Evolutionary conservation across 768 basidiomycete species (phyloP), one percentile per base, ranked within the genome.

Genomic region (Sporobolomyces pararoseus): DNA sequence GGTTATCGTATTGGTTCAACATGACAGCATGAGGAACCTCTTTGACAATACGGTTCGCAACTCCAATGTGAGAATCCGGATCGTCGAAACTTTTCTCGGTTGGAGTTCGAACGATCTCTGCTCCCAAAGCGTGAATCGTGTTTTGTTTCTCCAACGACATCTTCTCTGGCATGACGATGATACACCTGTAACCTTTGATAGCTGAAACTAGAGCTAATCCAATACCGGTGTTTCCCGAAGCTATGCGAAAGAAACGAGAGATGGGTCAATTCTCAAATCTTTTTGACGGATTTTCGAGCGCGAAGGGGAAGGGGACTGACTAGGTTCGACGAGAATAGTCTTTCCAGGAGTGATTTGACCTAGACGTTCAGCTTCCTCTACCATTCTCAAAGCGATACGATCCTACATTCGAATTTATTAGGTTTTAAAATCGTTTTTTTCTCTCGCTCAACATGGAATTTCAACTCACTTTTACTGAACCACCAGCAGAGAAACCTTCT

Each of bases 91-190:
- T 85, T 1, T 89, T 91, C 63, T 88, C 88, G 16, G 86, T 91
- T 6, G 95, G 95, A 6, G 96, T 97, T 58, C 96, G 89, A 63
- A 98, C 83, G 61, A 99, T 92, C 78, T 92, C 89, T 3, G 96
- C 96, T 5, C 96, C 76, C 14, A 97, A 84, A 0, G 92, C 91
- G 47, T 90, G 87, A 34, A 99, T 83, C 29, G 90, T 85, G 1
- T 90, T 90, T 81, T 93, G 92, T 80, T 99, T 99, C 81, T 99
- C 95, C 85, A 86, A 79, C 7, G 90, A 92, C 95, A 97, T 98
- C 82, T 97, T 97, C 78, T 91, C 87, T 44, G 94, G 94, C 73
- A 78, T 73, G 14, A 78, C 79, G 65, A 82, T 82, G 68, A 82
- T 81, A 74, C 81, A 81, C 51, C 78, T 73, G 64, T 74, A 76